Conservation (phyloP, 1,284 basidiomycete species). For the Trichosporon ovoides region DNA sequence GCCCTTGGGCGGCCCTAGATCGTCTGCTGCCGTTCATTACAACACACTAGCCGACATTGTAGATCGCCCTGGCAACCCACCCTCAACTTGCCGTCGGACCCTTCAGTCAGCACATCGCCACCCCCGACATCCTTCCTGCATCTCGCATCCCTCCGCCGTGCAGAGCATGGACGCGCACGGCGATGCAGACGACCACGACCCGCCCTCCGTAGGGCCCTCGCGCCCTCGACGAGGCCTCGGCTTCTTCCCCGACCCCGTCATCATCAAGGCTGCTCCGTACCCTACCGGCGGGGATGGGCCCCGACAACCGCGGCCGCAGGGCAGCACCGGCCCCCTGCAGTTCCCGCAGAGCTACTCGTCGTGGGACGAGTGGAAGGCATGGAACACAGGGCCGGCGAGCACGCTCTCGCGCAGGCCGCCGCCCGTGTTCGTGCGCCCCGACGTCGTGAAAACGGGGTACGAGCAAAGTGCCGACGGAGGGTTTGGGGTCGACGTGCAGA, state of each 20-base stretch:
- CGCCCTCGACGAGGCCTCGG: slow-evolving; percentile 14
- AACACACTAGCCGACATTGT: no score
- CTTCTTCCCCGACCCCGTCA: slow-evolving; percentile 28
- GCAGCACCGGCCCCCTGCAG: background rate
- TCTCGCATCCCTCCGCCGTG: background rate
- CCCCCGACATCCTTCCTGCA: background rate
- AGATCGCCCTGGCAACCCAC: no score
- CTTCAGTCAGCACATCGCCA: background rate
- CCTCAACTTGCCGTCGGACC: no score
- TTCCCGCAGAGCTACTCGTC: slow-evolving; percentile 6
- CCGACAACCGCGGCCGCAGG: background rate
- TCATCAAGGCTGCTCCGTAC: slow-evolving; percentile 28
- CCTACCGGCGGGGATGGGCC: slow-evolving; percentile 4
- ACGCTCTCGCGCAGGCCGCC: slow-evolving; percentile 27
- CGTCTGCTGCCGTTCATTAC: background rate
- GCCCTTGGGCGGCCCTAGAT: background rate
- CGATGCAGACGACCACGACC: background rate
- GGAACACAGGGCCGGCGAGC: slow-evolving; percentile 37
- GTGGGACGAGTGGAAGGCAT: slow-evolving; percentile 32
- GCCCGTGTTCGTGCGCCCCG: slow-evolving; percentile 34
- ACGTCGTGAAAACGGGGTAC: slow-evolving; percentile 34
- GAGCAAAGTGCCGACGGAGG: slow-evolving; percentile 30
- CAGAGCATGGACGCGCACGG: background rate
- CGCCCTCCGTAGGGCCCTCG: background rate
- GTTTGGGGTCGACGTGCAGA: slow-evolving; percentile 24